Evolutionary conservation across 768 basidiomycete species (phyloP), one percentile per base, ranked within the genome.

Genomic region (Amanita subjunquillea): DNA sequence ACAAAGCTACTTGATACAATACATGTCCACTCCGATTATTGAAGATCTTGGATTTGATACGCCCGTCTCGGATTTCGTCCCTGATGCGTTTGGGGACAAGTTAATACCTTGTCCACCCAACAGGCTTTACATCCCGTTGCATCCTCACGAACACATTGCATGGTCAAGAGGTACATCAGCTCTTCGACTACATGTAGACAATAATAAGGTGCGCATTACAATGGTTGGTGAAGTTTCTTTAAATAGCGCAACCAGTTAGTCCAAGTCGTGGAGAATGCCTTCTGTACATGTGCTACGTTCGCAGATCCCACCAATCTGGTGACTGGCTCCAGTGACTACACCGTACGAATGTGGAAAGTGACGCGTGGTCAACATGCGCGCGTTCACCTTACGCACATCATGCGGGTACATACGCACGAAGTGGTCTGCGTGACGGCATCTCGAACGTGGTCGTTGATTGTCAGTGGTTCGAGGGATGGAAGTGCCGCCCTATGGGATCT

Each of bases 401-500:
- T 96, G 77, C 80, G 88, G 12, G 81, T 87, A 13, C 93, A 94
- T 58, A 80, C 78, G 3, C 79, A 80, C 43, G 73, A 78, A 45
- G 77, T 95, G 22, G 64, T 73, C 1, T 85, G 78, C 58, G 73
- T 95, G 13, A 70, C 82, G 6, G 82, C 88, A 1, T 93, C 87
- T 12, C 72, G 85, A 40, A 68, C 83, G 2, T 95, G 93, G 93
- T 89, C 88, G 1, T 59, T 91, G 22, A 78, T 81, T 22, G 77
- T 93, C 41, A 93, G 88, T 57, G 91, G 91, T 8, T 87, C 88
- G 13, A 76, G 79, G 60, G 92, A 95, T 59, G 90, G 92, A 1
- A 89, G 83, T 55, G 90, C 87, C 0, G 85, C 85, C 3, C 53
- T 95, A 3, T 96, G 93, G 93, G 93, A 95, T 65, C 74, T 92